These are phyloP conservation scores for Hura crepitans DNA, from an alignment of 441 rosid genomes.

Conservation along the genomic window DNA sequence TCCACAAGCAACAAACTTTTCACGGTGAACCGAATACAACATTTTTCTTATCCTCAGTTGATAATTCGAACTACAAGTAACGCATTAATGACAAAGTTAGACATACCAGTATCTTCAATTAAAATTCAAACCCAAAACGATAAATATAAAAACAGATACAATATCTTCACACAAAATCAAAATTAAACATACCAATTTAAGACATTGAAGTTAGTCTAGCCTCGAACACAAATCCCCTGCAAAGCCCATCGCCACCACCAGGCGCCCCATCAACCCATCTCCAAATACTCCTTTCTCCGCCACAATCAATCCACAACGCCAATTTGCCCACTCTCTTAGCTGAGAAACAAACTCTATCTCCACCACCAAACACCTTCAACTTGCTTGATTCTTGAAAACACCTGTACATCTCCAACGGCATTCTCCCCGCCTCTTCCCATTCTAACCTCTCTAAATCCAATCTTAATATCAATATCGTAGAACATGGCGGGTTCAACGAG, in stretches of 20 bases:
- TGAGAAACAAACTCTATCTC: slow-evolving; percentile 73
- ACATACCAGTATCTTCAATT: neutral
- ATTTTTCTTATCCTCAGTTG: no score
- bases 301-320: slow-evolving; percentile 61
- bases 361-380: slow-evolving; percentile 88
- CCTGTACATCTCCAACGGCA: slow-evolving; percentile 76
- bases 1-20: no score
- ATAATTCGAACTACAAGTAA: no score
- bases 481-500: slow-evolving; percentile 65
- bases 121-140: neutral
- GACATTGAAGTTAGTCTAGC: slow-evolving; percentile 52
- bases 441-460: slow-evolving; percentile 71
- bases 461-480: slow-evolving; percentile 67
- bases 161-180: neutral
- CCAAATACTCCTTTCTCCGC: slow-evolving; percentile 42
- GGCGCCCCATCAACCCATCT: slow-evolving; percentile 78
- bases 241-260: slow-evolving; percentile 49
- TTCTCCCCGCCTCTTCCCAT: slow-evolving; percentile 87
- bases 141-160: neutral
- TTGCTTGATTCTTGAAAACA: slow-evolving; percentile 69
- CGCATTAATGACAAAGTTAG: no score
- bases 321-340: slow-evolving; percentile 64
- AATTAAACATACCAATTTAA: slow-evolving; percentile 33
- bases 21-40: no score
- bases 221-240: slow-evolving; percentile 68